Base-by-base conservation (phyloP, 495 filamentous ascomycete species). In the Opeltia flavorubescens region DNA sequence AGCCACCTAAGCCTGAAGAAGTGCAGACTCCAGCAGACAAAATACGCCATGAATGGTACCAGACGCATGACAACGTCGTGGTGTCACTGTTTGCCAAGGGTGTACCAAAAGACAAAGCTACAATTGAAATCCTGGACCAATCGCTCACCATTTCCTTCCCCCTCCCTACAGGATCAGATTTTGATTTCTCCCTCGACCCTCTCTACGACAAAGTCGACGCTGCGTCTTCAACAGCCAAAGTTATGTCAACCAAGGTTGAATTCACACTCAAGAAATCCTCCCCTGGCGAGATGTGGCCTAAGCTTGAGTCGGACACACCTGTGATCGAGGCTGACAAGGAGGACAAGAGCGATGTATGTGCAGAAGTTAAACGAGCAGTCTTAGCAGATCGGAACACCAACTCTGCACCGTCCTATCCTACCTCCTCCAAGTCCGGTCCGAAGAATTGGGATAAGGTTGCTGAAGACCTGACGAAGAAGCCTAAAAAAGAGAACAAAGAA, bases 371-470 rank as follows among this genome's bases (percentile, higher is more conserved):
- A 15, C 42, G 30, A n/a, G 44, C 40, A 21, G 48, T 48, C 7
- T 47, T 52, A 9, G 31, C 44, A 12, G 33, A 45, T 21, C 39
- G 33, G 36, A 47, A 59, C 27, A 50, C 61, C 29, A 44, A 51
- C 2, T 12, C 58, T 1, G 69, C 56, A 2, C 86, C 85, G 0
- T 64, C 72, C 0, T 96, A 98, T 61, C 91, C 91, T 2, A 94
- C 89, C 0, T 95, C 89, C 25, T 93, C 89, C 13, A 79, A 78
- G 42, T 68, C 66, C 1, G 91, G 89, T 4, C 74, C 83, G 2
- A 94, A 94, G 67, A 71, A 98, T 60, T 96, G 91, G 91, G 93
- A 98, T 55, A 84, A 85, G 51, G 39, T 95, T 3, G 80, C 72
- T 2, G 61, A 66, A 5, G 69, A 75, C 0, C 64, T 82, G 9